Evolutionary conservation across 768 basidiomycete species (phyloP).

Genomic region (Phanerochaete sordida): DNA sequence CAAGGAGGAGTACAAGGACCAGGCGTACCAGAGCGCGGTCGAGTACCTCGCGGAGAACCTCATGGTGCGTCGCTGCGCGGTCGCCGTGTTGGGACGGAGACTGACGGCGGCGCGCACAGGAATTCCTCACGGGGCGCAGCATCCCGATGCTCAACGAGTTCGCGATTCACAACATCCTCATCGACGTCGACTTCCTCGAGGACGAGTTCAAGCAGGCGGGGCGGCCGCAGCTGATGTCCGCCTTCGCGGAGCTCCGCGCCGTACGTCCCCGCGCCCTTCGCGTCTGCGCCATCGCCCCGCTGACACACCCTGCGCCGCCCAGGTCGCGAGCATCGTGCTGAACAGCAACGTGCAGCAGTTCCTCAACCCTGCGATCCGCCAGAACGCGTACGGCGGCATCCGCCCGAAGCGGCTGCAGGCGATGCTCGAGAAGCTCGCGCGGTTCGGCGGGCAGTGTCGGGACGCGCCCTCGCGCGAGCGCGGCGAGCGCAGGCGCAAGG

Average conservation of each 20-base stretch:
- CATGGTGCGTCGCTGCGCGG: constrained; percentile 57
- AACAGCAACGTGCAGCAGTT: constrained; percentile 76
- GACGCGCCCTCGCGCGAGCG: constrained; percentile 57
- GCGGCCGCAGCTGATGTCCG: constrained; percentile 61
- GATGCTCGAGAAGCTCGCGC: constrained; percentile 76
- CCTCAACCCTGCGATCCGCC: constrained; percentile 66
- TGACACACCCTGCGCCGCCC: background rate
- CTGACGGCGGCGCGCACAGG: constrained; percentile 38
- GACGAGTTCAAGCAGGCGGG: constrained; percentile 79
- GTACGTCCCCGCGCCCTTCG: constrained; percentile 40
- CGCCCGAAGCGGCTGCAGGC: constrained; percentile 70
- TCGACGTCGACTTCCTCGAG: constrained; percentile 87
- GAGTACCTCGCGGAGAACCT: constrained; percentile 83
- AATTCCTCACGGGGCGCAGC: constrained; percentile 73
- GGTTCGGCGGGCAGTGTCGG: constrained; percentile 59
- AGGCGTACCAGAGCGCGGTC: constrained; percentile 87
- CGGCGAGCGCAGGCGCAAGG: constrained; percentile 70
- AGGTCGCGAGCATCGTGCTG: constrained; percentile 74
- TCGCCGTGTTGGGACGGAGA: background rate
- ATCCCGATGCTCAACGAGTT: constrained; percentile 84
- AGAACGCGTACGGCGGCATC: constrained; percentile 59
- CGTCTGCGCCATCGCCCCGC: background rate
- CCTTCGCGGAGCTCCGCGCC: constrained; percentile 76
- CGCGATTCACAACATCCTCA: constrained; percentile 79
- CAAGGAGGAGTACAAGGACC: constrained; percentile 82